A percentile compares a stretch with the other conserved stretches of the same genome.
Evolutionary conservation across 1,284 basidiomycete species (phyloP).

Genomic region (Rhodotorula sp.): DNA sequence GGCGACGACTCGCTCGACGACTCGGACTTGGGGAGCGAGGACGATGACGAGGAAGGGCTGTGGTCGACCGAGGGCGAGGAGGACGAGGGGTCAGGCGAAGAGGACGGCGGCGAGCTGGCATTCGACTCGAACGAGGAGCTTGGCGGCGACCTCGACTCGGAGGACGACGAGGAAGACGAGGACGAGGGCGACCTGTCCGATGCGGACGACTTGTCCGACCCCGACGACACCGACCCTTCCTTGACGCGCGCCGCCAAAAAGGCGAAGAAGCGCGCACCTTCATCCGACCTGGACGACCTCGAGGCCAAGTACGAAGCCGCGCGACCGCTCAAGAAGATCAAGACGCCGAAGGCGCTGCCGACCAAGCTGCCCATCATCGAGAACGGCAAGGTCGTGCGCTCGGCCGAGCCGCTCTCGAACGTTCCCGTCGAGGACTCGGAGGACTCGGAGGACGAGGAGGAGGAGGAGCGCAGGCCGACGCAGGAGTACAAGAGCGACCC

Average conservation of each 20-base stretch:
- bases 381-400: conserved; percentile 37
- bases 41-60: conserved; percentile 52
- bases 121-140: conserved; percentile 47
- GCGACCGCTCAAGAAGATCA: conserved; percentile 21
- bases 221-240: conserved; percentile 7
- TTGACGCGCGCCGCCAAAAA: conserved; percentile 14
- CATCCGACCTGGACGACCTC: conserved; percentile 34
- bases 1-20: conserved; percentile 55
- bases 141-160: conserved; percentile 4
- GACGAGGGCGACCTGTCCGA: conserved; percentile 59
- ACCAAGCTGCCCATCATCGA: conserved; percentile 37
- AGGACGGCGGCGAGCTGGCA: conserved; percentile 47
- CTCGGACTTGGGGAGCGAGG: conserved; percentile 53
- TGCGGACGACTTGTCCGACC: conserved; percentile 12
- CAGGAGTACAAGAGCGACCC: conserved; percentile 42
- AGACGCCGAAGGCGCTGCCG: conserved; percentile 27
- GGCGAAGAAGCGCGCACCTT: conserved; percentile 24
- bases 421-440: conserved; percentile 46
- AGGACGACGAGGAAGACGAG: not conserved
- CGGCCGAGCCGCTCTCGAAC: conserved; percentile 23
- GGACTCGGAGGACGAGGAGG: conserved; percentile 33
- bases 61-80: conserved; percentile 49
- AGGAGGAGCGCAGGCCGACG: conserved; percentile 10
- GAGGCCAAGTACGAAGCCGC: conserved; percentile 43
- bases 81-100: conserved; percentile 49